Conservation (phyloP, 768 basidiomycete species). For the Rhizopogon salebrosus region DNA sequence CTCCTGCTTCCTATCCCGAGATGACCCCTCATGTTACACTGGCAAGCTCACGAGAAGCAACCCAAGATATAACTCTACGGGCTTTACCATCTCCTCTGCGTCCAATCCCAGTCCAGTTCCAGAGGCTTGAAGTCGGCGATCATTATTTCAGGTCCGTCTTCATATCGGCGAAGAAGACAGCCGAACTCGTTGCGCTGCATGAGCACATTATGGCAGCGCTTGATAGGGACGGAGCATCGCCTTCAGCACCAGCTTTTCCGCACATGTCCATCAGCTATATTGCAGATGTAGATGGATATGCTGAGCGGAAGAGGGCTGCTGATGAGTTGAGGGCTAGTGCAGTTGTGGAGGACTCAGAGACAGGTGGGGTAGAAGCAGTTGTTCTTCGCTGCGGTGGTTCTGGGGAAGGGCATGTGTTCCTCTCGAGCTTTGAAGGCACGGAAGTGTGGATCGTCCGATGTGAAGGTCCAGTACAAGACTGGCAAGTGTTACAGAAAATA, state of each 20-base stretch:
- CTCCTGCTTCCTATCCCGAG: conserved; percentile 46
- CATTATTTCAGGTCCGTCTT: conserved; percentile 73
- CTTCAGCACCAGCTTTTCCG: conserved; percentile 54
- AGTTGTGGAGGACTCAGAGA: conserved; percentile 24
- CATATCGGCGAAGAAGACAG: conserved; percentile 41
- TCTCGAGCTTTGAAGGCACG: conserved; percentile 37
- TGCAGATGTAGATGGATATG: conserved; percentile 51
- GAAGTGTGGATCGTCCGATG: conserved; percentile 62
- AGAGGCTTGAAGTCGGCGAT: conserved; percentile 48
- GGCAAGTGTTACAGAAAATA: conserved; percentile 46
- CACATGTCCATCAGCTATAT: conserved; percentile 77
- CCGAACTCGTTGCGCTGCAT: conserved; percentile 46
- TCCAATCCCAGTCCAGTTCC: conserved; percentile 42
- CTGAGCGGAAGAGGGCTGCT: conserved; percentile 46
- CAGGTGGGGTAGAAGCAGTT: conserved; percentile 24
- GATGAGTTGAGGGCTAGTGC: conserved; percentile 35
- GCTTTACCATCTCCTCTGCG: conserved; percentile 32
- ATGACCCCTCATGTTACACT: conserved; percentile 75
- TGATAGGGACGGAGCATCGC: conserved; percentile 29
- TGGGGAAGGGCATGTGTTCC: conserved; percentile 17
- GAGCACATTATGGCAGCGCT: conserved; percentile 35
- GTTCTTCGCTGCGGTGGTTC: conserved; percentile 17
- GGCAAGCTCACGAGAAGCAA: conserved; percentile 13
- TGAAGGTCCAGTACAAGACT: conserved; percentile 54
- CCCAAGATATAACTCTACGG: conserved; percentile 25